phyloP scores from a whole-genome alignment of 345 rosid species.

The Mangifera indica region DNA sequence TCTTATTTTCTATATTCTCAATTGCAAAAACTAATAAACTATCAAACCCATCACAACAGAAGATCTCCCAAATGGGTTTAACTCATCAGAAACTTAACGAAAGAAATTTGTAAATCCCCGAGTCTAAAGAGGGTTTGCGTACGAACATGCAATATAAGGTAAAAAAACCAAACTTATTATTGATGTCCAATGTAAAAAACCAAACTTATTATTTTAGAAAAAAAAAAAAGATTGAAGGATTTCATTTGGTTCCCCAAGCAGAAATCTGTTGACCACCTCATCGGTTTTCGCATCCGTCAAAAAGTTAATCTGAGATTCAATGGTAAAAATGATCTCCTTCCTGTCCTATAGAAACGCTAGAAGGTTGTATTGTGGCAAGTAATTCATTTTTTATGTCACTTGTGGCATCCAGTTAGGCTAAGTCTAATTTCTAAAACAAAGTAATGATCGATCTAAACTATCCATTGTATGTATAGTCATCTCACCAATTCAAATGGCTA shows the following conservation, averaged over 20 bases:
- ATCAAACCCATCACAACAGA: conserved; percentile 24
- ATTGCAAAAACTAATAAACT: conserved; percentile 4
- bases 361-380: conserved; percentile 32
- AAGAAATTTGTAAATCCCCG: conserved; percentile 71
- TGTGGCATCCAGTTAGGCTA: conserved; percentile 36
- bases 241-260: conserved; percentile 71
- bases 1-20: neutral
- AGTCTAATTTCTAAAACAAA: conserved; percentile 4
- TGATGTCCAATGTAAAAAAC: no score
- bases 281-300: conserved; percentile 71
- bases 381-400: conserved; percentile 30
- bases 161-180: no score
- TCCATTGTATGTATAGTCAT: neutral
- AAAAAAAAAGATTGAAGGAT: conserved; percentile 30
- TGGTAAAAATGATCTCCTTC: conserved; percentile 14
- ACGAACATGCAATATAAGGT: conserved; percentile 53
- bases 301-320: conserved; percentile 28
- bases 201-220: no score
- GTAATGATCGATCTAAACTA: conserved; percentile 6
- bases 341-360: conserved; percentile 26
- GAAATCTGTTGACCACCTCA: conserved; percentile 69
- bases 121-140: conserved; percentile 49
- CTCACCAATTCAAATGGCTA: neutral
- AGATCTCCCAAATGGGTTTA: conserved; percentile 27
- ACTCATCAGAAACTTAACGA: conserved; percentile 22